A percentile compares a stretch with the other conserved stretches of the same genome.
phyloP scores from a whole-genome alignment of 2,329 filamentous ascomycete species.

The Beauveria varroae region DNA sequence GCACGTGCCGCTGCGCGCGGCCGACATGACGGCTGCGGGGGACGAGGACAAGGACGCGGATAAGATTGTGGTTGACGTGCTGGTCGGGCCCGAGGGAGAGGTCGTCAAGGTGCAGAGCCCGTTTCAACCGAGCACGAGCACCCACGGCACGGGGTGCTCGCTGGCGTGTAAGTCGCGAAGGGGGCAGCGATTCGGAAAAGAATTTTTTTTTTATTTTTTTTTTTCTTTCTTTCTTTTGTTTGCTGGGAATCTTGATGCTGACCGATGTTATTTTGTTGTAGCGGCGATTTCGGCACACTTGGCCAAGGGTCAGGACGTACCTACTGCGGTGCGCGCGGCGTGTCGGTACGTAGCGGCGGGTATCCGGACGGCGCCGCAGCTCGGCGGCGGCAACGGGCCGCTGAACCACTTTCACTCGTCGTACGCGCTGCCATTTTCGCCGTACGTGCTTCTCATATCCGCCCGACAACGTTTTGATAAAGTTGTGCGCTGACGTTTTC shows the following conservation, averaged over 20 bases:
- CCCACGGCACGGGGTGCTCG: slow-evolving; percentile 92
- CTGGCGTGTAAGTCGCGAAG: slow-evolving; percentile 63
- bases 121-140: slow-evolving; percentile 69
- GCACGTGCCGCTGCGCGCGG: slow-evolving; percentile 53
- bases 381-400: slow-evolving; percentile 63
- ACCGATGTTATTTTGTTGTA: slow-evolving; percentile 19
- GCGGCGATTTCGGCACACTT: slow-evolving; percentile 71
- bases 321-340: slow-evolving; percentile 56
- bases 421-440: slow-evolving; percentile 59
- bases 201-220: not conserved
- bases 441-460: too few relatives aligned
- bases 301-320: slow-evolving; percentile 48
- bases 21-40: slow-evolving; percentile 55
- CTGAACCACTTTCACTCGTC: slow-evolving; percentile 74
- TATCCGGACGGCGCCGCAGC: slow-evolving; percentile 55
- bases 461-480: too few relatives aligned
- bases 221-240: not conserved
- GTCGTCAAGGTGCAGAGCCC: slow-evolving; percentile 58
- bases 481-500: not conserved
- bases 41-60: slow-evolving; percentile 56
- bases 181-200: too few relatives aligned
- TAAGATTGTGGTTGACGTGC: slow-evolving; percentile 66
- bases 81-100: slow-evolving; percentile 54
- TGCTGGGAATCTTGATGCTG: too few relatives aligned
- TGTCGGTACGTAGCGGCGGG: slow-evolving; percentile 65